Conservation (phyloP, 2,329 filamentous ascomycete genomes). For the Aspergillus aculeatus region DNA sequence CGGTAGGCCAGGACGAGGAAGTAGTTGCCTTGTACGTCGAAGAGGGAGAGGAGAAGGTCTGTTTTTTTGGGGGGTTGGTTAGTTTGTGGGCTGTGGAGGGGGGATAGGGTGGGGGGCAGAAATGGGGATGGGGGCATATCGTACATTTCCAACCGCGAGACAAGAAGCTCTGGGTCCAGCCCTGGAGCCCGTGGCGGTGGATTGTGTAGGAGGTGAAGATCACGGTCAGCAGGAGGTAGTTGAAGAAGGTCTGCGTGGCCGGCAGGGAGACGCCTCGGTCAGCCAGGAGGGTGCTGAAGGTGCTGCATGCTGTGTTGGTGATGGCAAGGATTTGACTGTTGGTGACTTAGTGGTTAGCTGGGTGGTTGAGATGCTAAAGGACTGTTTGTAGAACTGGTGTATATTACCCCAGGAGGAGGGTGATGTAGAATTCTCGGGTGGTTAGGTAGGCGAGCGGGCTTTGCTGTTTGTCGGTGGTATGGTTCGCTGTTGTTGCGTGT, state of each 20-base stretch:
- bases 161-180: conserved; percentile 63
- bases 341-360: conserved; percentile 5
- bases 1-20: conserved; percentile 94
- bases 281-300: conserved; percentile 75
- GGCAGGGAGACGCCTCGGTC: conserved; percentile 74
- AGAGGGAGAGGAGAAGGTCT: conserved; percentile 83
- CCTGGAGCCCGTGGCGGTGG: conserved; percentile 72
- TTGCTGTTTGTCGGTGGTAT: conserved; percentile 33
- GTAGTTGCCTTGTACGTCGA: conserved; percentile 96
- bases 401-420: conserved; percentile 67
- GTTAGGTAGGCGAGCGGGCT: conserved; percentile 68
- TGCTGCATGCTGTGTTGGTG: conserved; percentile 90
- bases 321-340: conserved; percentile 74
- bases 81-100: neutral
- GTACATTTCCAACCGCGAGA: conserved; percentile 81
- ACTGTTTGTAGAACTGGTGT: neutral
- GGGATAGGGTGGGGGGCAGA: neutral
- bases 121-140: too few relatives aligned
- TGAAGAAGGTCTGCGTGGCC: conserved; percentile 94
- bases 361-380: neutral
- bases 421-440: conserved; percentile 84
- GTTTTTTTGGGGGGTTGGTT: neutral
- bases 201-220: conserved; percentile 81
- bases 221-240: conserved; percentile 79
- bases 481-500: too few relatives aligned